A percentile compares a stretch with the other conserved stretches of the same genome.
Conservation (phyloP, 164 flowering plant species). For the Hamamelis virginiana region DNA sequence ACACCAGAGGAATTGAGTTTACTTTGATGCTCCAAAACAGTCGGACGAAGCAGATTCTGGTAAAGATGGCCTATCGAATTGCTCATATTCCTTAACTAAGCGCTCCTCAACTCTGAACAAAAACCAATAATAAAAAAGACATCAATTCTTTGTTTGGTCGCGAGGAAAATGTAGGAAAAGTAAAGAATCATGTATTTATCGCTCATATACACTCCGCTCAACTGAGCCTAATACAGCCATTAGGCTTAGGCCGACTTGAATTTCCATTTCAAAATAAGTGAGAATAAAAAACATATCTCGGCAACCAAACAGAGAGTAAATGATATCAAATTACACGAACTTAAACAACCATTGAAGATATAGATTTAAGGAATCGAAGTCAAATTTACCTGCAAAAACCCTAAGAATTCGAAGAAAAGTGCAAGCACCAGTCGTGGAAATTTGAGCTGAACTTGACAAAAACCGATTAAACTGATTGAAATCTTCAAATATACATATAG, state of each 20-base stretch:
- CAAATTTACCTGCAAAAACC: not conserved
- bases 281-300: too few species aligned
- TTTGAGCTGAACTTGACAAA: too few species aligned
- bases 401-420: not conserved
- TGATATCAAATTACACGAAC: not conserved
- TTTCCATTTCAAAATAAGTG: not conserved
- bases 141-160: not conserved
- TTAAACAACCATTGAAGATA: not conserved
- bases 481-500: too few species aligned
- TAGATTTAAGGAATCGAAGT: too few species aligned
- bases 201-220: not conserved
- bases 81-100: slow-evolving; percentile 55
- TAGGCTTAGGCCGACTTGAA: not conserved
- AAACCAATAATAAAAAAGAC: not conserved
- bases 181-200: not conserved
- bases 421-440: not conserved
- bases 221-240: not conserved
- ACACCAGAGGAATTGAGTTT: slow-evolving; percentile 35
- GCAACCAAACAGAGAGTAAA: slow-evolving; percentile 1
- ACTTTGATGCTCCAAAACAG: slow-evolving; percentile 45
- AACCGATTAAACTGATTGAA: too few species aligned
- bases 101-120: slow-evolving; percentile 17
- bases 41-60: slow-evolving; percentile 36
- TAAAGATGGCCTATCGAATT: slow-evolving; percentile 54
- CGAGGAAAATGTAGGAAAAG: not conserved